These are phyloP conservation scores for Eimeria falciformis DNA, from an alignment of 169 alveolate genomes.

Conservation along the genomic window DNA sequence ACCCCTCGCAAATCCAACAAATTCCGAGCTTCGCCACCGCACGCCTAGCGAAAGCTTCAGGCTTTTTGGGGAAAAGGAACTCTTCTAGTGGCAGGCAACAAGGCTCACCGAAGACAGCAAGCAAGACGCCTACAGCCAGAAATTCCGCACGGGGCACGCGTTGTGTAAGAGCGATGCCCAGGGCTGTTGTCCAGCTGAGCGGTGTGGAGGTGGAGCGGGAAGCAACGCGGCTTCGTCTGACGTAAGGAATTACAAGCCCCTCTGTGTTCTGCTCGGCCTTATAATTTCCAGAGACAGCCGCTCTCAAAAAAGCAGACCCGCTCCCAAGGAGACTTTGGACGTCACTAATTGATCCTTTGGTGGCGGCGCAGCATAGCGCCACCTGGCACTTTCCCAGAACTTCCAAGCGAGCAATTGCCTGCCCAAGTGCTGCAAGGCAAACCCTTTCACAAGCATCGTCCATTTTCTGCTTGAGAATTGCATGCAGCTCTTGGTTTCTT, in stretches of 20 bases:
- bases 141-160: constrained; percentile 1
- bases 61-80: no score
- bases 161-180: neutral
- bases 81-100: neutral
- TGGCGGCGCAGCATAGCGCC: constrained; percentile 13
- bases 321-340: neutral
- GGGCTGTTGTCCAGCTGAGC: constrained; percentile 15
- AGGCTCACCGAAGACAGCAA: neutral
- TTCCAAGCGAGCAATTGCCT: constrained; percentile 20
- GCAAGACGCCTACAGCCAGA: neutral
- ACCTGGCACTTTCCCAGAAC: neutral
- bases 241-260: no score
- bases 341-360: neutral
- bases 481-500: constrained; percentile 1
- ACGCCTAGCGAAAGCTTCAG: no score
- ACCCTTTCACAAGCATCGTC: neutral
- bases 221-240: no score
- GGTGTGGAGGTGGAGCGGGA: neutral
- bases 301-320: no score
- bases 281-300: no score
- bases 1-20: neutral
- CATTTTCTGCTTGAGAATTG: constrained; percentile 15
- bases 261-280: no score
- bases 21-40: no score
- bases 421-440: neutral